Evolutionary conservation across 352 stramenopile species (phyloP).

Genomic region (Phytopythium boreale): DNA sequence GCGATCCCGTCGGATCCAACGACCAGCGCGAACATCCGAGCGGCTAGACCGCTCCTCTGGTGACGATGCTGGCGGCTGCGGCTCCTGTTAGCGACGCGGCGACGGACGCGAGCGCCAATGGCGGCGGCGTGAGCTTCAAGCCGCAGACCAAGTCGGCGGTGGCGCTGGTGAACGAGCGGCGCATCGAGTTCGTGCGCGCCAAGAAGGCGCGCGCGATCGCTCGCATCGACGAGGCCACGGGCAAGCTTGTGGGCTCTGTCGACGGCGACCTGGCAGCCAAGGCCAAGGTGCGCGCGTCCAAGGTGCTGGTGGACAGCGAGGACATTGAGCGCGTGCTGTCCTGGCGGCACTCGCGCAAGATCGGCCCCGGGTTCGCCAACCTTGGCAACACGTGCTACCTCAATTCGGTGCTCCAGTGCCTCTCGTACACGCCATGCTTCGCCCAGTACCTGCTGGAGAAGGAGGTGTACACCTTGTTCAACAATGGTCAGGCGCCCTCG

Average conservation of each 20-base stretch:
- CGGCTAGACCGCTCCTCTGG: neutral
- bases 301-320: conserved; percentile 39
- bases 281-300: conserved; percentile 18
- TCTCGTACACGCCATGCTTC: conserved; percentile 77
- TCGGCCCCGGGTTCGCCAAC: conserved; percentile 84
- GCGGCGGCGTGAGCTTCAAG: conserved; percentile 27
- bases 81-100: conserved; percentile 11
- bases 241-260: conserved; percentile 5
- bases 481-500: conserved; percentile 8
- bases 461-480: conserved; percentile 38
- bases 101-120: conserved; percentile 1
- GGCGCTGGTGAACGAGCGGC: conserved; percentile 74
- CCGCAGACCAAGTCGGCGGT: conserved; percentile 70
- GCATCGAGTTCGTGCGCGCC: conserved; percentile 77
- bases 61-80: conserved; percentile 20
- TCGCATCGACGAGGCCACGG: conserved; percentile 22
- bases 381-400: conserved; percentile 96
- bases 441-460: conserved; percentile 87
- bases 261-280: conserved; percentile 9
- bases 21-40: neutral
- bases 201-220: conserved; percentile 49
- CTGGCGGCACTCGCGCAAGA: conserved; percentile 72
- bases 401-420: conserved; percentile 92
- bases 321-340: conserved; percentile 49
- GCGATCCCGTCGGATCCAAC: neutral